phyloP scores from a whole-genome alignment of 306 rosid genomes.

The Pachyrhizus erosus region DNA sequence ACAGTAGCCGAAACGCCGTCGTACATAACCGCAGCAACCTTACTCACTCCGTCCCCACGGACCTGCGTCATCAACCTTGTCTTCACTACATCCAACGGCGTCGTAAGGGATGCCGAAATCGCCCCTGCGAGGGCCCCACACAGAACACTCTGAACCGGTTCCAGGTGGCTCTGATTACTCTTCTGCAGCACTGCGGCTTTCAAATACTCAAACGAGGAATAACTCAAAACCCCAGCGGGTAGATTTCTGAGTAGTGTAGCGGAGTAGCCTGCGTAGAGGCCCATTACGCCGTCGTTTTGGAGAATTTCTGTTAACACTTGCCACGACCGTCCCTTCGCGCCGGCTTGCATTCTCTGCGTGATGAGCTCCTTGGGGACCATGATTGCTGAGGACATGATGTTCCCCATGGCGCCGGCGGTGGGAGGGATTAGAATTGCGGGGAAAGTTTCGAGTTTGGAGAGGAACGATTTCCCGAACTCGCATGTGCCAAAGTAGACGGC shows the following conservation, averaged over 20 bases:
- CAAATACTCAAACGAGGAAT: conserved; percentile 86
- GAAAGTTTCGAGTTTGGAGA: conserved; percentile 53
- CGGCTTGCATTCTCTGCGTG: conserved; percentile 91
- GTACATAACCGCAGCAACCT: conserved; percentile 62
- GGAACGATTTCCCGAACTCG: conserved; percentile 82
- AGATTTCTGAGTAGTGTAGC: conserved; percentile 79
- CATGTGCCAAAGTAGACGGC: conserved; percentile 91
- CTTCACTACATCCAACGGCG: conserved; percentile 94
- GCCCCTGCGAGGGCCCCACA: conserved; percentile 96
- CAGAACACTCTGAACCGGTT: conserved; percentile 81
- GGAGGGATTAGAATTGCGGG: conserved; percentile 81
- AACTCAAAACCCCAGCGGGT: conserved; percentile 91
- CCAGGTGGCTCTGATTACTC: conserved; percentile 50
- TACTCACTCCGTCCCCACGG: conserved; percentile 57
- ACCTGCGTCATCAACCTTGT: conserved; percentile 92
- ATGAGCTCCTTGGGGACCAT: conserved; percentile 95
- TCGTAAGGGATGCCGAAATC: conserved; percentile 83
- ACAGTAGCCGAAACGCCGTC: conserved; percentile 68
- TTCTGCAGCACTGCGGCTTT: conserved; percentile 66
- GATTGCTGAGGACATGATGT: conserved; percentile 78
- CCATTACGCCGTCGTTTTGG: conserved; percentile 78
- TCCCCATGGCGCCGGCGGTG: conserved; percentile 88
- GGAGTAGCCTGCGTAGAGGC: conserved; percentile 82
- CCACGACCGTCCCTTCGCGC: conserved; percentile 81
- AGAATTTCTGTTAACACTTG: conserved; percentile 63